These are phyloP conservation scores for Lentinula sp. DNA, from an alignment of 768 basidiomycete species.

Conservation along the genomic window DNA sequence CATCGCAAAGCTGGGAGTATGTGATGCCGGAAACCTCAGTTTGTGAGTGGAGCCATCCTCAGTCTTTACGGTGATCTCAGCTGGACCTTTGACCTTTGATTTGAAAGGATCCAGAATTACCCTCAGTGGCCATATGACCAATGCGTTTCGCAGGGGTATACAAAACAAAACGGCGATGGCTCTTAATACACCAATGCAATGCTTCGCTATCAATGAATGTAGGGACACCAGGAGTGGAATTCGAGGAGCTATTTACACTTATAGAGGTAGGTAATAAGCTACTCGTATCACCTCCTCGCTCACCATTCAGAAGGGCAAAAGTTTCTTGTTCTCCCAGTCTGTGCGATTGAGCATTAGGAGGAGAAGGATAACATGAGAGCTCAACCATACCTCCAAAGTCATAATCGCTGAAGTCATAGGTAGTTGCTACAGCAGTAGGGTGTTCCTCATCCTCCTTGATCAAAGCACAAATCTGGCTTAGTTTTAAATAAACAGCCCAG, in stretches of 20 bases:
- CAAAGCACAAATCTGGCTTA: neutral
- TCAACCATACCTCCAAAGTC: neutral
- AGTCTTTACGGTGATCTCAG: neutral
- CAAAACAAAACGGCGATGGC: neutral
- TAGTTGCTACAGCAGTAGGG: neutral
- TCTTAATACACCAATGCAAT: neutral
- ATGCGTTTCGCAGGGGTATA: neutral
- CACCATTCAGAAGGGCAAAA: too few relatives aligned
- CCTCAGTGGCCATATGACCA: neutral
- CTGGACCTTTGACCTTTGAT: neutral
- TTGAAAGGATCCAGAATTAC: neutral
- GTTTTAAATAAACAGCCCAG: too few relatives aligned
- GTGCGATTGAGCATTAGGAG: too few relatives aligned
- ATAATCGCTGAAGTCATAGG: too few relatives aligned
- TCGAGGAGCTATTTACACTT: too few relatives aligned
- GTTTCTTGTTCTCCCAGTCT: too few relatives aligned
- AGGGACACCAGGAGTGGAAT: too few relatives aligned
- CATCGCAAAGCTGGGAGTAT: neutral
- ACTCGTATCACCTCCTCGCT: too few relatives aligned
- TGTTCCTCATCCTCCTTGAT: neutral
- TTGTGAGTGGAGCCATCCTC: neutral
- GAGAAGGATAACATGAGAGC: too few relatives aligned
- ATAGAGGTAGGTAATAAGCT: too few relatives aligned
- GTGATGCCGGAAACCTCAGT: neutral
- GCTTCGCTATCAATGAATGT: neutral